These are phyloP conservation scores for Citrullus colocynthis DNA, from an alignment of 306 rosid species.

Conservation along the genomic window DNA sequence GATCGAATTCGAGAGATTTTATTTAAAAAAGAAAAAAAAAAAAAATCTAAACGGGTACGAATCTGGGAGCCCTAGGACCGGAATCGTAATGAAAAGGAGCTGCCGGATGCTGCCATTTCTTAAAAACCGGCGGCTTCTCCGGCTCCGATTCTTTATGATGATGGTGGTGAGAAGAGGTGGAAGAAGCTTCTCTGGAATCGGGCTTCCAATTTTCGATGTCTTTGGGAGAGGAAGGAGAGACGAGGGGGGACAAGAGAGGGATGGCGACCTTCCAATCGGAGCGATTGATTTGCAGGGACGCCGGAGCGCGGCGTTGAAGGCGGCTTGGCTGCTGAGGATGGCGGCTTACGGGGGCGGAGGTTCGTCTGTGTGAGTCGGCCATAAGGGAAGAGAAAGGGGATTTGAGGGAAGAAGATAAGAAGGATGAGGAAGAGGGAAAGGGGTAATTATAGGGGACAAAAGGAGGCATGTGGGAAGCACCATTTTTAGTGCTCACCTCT, in stretches of 20 bases:
- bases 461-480: background rate
- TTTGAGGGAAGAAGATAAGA: background rate
- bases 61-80: slow-evolving; percentile 40
- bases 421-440: background rate
- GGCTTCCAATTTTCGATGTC: slow-evolving; percentile 2
- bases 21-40: too few relatives aligned
- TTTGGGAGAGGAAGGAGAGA: slow-evolving; percentile 43
- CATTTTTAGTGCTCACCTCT: background rate
- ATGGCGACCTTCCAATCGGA: slow-evolving; percentile 85
- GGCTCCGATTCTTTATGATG: slow-evolving; percentile 16
- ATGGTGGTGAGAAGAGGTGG: background rate
- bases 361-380: slow-evolving; percentile 36
- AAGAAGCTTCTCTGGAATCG: slow-evolving; percentile 1
- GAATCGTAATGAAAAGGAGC: slow-evolving; percentile 73
- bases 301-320: slow-evolving; percentile 75
- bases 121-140: slow-evolving; percentile 38
- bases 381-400: background rate
- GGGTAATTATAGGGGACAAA: background rate
- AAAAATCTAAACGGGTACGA: slow-evolving; percentile 14
- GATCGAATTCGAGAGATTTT: background rate
- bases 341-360: background rate
- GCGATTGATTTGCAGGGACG: slow-evolving; percentile 55
- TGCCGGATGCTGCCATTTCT: slow-evolving; percentile 98
- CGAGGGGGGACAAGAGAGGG: slow-evolving; percentile 75
- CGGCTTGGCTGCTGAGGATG: slow-evolving; percentile 40